A percentile compares a stretch with the other conserved stretches of the same genome.
These are phyloP conservation scores for Linnemannia exigua DNA, from an alignment of 192 early-diverging fungal genomes.

Conservation along the genomic window DNA sequence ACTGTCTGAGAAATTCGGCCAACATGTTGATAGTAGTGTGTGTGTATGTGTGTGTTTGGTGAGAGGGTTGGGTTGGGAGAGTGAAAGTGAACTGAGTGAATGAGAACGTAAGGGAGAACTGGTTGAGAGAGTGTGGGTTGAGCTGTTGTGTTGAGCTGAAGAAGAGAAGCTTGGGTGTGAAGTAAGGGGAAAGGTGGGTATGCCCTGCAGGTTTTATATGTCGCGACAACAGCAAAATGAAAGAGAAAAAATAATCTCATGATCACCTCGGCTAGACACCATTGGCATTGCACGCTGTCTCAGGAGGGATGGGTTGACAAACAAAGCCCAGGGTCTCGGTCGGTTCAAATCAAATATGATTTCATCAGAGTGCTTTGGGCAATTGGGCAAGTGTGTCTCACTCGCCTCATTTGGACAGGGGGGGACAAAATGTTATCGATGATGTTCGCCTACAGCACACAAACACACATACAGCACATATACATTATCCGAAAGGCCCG, in stretches of 20 bases:
- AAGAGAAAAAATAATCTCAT: neutral
- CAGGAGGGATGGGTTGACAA: neutral
- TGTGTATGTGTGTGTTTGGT: neutral
- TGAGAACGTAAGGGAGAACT: neutral
- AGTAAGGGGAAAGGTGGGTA: neutral
- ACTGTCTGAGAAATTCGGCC: constrained; percentile 32
- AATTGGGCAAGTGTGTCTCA: neutral
- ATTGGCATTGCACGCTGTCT: neutral
- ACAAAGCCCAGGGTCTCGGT: neutral
- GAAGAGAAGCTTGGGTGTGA: constrained; percentile 2
- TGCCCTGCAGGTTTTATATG: neutral
- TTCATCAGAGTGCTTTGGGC: neutral
- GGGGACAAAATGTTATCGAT: neutral
- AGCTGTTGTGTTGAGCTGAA: constrained; percentile 14
- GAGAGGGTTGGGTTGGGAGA: neutral
- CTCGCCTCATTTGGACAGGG: neutral
- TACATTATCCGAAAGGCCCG: neutral
- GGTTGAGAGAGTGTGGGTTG: constrained; percentile 1
- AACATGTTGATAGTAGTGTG: constrained; percentile 43
- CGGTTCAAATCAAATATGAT: neutral
- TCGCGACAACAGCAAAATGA: no score
- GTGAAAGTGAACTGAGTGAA: neutral
- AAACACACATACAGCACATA: neutral
- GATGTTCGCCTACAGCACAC: neutral
- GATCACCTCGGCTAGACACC: neutral